Evolutionary conservation across 495 filamentous ascomycete genomes (phyloP).

Genomic region (Pseudomonodictys pantanalensis): DNA sequence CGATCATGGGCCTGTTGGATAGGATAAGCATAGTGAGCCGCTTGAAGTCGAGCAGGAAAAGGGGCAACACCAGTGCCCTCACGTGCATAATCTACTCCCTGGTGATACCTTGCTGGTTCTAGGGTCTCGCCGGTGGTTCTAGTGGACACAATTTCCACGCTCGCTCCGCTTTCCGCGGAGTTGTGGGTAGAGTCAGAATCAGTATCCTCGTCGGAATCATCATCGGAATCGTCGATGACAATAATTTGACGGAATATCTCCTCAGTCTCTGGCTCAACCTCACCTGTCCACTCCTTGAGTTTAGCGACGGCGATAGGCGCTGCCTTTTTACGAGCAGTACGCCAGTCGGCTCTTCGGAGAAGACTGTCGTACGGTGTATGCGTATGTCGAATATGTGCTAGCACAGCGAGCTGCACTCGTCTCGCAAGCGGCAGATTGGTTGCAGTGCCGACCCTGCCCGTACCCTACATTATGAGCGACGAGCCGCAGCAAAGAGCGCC

Average conservation of each 20-base stretch:
- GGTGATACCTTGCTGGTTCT: too few relatives aligned
- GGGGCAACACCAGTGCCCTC: slow-evolving; percentile 3
- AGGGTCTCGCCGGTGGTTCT: slow-evolving; percentile 3
- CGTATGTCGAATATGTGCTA: slow-evolving; percentile 80
- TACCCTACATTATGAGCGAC: slow-evolving; percentile 42
- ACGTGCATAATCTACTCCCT: too few relatives aligned
- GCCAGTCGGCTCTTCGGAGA: slow-evolving; percentile 56
- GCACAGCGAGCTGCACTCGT: slow-evolving; percentile 76
- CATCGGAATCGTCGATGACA: slow-evolving; percentile 77
- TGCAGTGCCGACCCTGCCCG: slow-evolving; percentile 66
- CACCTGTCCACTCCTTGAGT: slow-evolving; percentile 82
- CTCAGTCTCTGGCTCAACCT: slow-evolving; percentile 64
- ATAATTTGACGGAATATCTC: slow-evolving; percentile 80
- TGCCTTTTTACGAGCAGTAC: slow-evolving; percentile 61
- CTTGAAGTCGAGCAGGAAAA: background rate
- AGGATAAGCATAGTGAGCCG: too few relatives aligned
- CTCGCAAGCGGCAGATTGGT: slow-evolving; percentile 63
- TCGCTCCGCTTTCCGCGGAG: background rate
- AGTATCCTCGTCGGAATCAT: slow-evolving; percentile 55
- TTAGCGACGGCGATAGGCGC: slow-evolving; percentile 68
- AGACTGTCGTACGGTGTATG: slow-evolving; percentile 85
- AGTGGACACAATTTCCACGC: slow-evolving; percentile 17
- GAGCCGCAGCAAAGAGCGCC: too few relatives aligned
- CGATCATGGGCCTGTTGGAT: too few relatives aligned
- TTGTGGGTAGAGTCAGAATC: background rate